A percentile compares a stretch with the other conserved stretches of the same genome.
phyloP scores from a whole-genome alignment of 73 alveolate genomes.

The Symbiodinium pilosum region DNA sequence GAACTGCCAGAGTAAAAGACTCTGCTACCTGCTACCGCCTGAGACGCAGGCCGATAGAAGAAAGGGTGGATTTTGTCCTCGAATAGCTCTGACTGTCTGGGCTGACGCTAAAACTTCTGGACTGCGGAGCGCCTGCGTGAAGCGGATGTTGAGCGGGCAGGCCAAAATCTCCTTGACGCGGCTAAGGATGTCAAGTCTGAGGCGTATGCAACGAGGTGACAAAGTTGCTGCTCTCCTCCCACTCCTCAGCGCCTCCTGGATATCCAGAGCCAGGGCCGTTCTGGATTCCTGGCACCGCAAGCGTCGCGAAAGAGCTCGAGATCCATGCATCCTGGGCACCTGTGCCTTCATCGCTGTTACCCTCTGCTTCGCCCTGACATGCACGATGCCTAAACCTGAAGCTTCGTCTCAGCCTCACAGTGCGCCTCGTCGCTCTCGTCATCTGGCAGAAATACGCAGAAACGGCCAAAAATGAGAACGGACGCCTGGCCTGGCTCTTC shows the following conservation, averaged over 20 bases:
- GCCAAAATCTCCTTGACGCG: conserved; percentile 27
- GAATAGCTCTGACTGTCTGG: background rate
- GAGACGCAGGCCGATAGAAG: conserved; percentile 37
- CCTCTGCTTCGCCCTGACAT: too few species aligned
- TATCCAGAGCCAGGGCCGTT: background rate
- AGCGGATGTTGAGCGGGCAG: conserved; percentile 65
- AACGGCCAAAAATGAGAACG: too few species aligned
- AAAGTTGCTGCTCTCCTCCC: conserved; percentile 17
- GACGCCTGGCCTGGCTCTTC: too few species aligned
- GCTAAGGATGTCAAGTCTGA: too few species aligned
- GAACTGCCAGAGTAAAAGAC: background rate
- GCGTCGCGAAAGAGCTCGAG: too few species aligned
- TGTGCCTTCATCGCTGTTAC: too few species aligned
- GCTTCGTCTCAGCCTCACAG: too few species aligned
- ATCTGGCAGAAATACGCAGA: too few species aligned
- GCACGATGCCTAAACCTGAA: too few species aligned
- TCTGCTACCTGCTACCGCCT: background rate
- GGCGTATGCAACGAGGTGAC: too few species aligned
- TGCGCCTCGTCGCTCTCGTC: too few species aligned
- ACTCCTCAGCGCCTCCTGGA: conserved; percentile 51
- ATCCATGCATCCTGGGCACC: too few species aligned
- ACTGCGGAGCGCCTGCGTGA: conserved; percentile 35
- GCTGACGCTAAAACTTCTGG: background rate
- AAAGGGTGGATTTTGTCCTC: conserved; percentile 83
- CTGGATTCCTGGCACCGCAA: background rate